A percentile compares a stretch with the other conserved stretches of the same genome.
Evolutionary conservation across 2,329 filamentous ascomycete species (phyloP).

Genomic region (Fusarium sulawesiense): DNA sequence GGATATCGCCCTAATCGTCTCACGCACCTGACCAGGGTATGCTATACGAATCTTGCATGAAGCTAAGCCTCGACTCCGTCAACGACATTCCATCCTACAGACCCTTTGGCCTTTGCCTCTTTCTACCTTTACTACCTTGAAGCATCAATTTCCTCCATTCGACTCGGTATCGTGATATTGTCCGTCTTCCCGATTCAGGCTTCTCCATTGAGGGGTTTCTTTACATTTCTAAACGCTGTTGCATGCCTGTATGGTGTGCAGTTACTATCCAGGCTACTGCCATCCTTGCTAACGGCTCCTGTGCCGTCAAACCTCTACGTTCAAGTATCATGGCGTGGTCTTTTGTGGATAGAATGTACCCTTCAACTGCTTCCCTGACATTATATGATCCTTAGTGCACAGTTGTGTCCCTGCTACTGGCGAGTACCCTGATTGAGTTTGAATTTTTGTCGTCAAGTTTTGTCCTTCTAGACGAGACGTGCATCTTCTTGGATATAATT

Average conservation of each 20-base stretch:
- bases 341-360: slow-evolving; percentile 1
- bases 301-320: neutral
- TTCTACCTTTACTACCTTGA: neutral
- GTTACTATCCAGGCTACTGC: neutral
- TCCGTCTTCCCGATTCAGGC: slow-evolving; percentile 3
- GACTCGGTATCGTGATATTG: slow-evolving; percentile 24
- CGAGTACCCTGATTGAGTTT: neutral
- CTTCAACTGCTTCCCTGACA: neutral
- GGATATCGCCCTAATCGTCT: slow-evolving; percentile 6
- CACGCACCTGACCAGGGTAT: slow-evolving; percentile 20
- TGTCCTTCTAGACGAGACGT: slow-evolving; percentile 26
- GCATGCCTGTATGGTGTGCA: neutral
- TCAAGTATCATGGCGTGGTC: slow-evolving; percentile 3
- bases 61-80: slow-evolving; percentile 37
- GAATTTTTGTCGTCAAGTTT: neutral
- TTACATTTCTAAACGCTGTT: no score
- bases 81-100: slow-evolving; percentile 17
- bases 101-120: neutral
- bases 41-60: slow-evolving; percentile 47
- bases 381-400: neutral
- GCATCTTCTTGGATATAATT: slow-evolving; percentile 2
- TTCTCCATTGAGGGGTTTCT: slow-evolving; percentile 1
- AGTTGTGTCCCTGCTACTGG: neutral
- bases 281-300: slow-evolving; percentile 9
- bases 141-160: slow-evolving; percentile 17